phyloP scores from a whole-genome alignment of 352 stramenopile genomes.

The Phytophthora pisi region DNA sequence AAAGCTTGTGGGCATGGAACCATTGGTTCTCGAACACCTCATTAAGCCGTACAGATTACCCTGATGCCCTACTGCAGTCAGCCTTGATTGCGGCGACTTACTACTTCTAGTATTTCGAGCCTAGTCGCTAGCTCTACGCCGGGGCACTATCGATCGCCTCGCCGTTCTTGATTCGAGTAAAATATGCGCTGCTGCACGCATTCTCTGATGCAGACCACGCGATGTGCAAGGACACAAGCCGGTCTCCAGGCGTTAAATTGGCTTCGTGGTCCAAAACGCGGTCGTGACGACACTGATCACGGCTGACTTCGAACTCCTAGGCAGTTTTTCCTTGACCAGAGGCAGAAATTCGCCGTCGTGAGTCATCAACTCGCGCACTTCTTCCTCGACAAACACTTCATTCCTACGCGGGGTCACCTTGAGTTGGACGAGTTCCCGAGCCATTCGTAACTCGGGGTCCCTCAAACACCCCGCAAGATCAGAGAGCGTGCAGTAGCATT shows the following conservation, averaged over 20 bases:
- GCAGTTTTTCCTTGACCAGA: background rate
- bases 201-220: too few species aligned
- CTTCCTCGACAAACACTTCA: background rate
- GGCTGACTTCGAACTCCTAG: background rate
- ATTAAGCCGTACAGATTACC: too few species aligned
- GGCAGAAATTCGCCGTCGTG: background rate
- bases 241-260: background rate
- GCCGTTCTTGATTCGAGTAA: too few species aligned
- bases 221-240: too few species aligned
- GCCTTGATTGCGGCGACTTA: too few species aligned
- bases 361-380: background rate
- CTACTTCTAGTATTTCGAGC: too few species aligned
- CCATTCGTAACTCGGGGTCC: background rate
- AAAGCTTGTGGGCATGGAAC: too few species aligned
- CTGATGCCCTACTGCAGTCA: too few species aligned
- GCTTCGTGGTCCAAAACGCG: background rate
- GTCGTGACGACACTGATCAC: background rate
- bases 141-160: too few species aligned
- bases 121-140: too few species aligned
- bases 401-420: background rate
- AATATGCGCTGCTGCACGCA: too few species aligned
- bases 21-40: too few species aligned
- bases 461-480: background rate
- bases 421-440: background rate
- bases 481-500: background rate